Evolutionary conservation across 257 asterid species (phyloP).

Genomic region (Penstemon barbatus): DNA sequence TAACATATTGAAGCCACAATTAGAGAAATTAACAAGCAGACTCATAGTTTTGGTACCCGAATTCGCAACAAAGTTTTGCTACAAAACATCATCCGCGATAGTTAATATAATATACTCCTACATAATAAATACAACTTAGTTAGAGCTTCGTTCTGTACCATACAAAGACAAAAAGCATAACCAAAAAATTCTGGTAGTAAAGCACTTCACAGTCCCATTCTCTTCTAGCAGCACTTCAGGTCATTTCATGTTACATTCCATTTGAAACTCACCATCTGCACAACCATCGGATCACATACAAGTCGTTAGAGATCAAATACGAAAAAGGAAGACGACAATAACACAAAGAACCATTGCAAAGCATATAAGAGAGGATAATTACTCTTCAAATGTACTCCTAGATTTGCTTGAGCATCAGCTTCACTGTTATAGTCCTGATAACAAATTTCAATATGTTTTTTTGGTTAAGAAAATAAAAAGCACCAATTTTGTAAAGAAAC

Average conservation of each 20-base stretch:
- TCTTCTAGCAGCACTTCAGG: background rate
- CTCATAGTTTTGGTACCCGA: background rate
- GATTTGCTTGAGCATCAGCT: constrained; percentile 92
- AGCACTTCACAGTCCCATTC: background rate
- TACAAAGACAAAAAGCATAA: background rate
- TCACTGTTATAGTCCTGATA: constrained; percentile 47
- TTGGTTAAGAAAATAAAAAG: background rate
- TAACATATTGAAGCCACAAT: too few species aligned
- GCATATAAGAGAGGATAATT: constrained; percentile 1
- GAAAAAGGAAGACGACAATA: constrained; percentile 4
- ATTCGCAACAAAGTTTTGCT: background rate
- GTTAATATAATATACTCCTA: background rate
- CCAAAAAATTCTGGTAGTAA: background rate
- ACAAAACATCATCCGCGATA: background rate
- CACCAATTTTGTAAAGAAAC: background rate
- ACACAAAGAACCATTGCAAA: constrained; percentile 13
- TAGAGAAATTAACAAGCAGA: too few species aligned
- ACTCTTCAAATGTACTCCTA: constrained; percentile 35
- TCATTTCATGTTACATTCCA: constrained; percentile 53
- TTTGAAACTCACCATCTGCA: constrained; percentile 68
- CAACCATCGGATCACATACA: background rate
- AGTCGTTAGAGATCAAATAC: background rate
- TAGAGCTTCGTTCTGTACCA: background rate
- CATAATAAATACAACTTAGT: background rate
- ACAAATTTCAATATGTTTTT: background rate